Evolutionary conservation across 768 basidiomycete genomes (phyloP), one percentile per base, ranked within the genome.

Genomic region (Exsudoporus frostii): DNA sequence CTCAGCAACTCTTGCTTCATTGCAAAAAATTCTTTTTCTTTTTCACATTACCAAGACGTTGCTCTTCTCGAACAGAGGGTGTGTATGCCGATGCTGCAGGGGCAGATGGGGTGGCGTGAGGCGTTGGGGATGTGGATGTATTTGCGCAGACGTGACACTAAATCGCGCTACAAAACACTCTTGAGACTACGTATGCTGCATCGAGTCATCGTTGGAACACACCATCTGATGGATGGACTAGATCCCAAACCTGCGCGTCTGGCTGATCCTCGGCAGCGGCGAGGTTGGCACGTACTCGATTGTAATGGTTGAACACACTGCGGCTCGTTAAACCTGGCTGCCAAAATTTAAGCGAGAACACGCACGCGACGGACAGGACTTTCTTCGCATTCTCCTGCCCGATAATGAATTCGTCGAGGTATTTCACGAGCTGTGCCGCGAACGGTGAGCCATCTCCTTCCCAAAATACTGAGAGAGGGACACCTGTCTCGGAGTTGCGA

Each of bases 291-390:
- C 82, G 80, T 6, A 92, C 85, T 39, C 94, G 89, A 64, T 89
- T 93, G 67, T 94, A 97, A 70, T 97, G 95, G 61, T 97, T 96
- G 78, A 86, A 97, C 2, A 96, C 92, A 30, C 93, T 96, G 64
- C 1, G 40, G 19, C 45, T 37, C 38, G 33, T 53, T 33, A 54
- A 45, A 46, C 10, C 20, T 29, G 36, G 15, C 52, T n/a, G 47
- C 24, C 22, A 45, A 53, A 44, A 42, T 48, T 42, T 25, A 13
- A 27, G 27, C n/a, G 10, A 22, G 15, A 27, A 43, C 39, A 82
- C 92, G 67, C 72, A 93, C 92, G 94, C 95, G 43, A 98, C 95
- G 34, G 92, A 90, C 30, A 98, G 80, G 22, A 90, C 86, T 66
- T 93, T 92, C 81, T 98, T 98, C 3, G 95, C 94, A 54, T 79